Evolutionary conservation across 176 grass and related monocot species (phyloP).

Genomic region (Thalia dealbata): DNA sequence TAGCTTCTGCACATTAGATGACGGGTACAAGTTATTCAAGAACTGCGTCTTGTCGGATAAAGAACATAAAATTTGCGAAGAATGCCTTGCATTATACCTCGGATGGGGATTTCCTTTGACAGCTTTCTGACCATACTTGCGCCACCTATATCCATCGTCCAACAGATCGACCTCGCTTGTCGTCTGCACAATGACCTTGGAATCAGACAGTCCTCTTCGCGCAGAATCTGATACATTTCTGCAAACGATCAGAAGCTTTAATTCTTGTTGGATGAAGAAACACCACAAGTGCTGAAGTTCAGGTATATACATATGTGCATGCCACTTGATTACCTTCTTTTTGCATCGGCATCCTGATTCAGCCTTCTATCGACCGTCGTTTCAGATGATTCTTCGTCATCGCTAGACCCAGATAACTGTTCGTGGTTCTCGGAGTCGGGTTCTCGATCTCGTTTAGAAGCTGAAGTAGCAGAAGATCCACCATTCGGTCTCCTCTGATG

Average conservation of each 20-base stretch:
- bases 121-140: slow-evolving; percentile 86
- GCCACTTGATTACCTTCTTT: slow-evolving; percentile 57
- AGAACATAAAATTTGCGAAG: neutral
- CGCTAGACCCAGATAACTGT: slow-evolving; percentile 48
- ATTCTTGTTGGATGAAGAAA: neutral
- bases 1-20: slow-evolving; percentile 50
- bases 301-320: neutral
- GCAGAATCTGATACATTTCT: slow-evolving; percentile 33
- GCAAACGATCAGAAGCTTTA: neutral
- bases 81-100: neutral
- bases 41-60: neutral
- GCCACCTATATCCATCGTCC: slow-evolving; percentile 94
- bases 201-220: slow-evolving; percentile 53
- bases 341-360: slow-evolving; percentile 38
- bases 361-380: slow-evolving; percentile 25
- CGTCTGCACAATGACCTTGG: slow-evolving; percentile 88
- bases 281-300: slow-evolving; percentile 1
- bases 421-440: slow-evolving; percentile 7
- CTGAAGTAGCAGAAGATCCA: neutral
- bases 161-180: slow-evolving; percentile 92
- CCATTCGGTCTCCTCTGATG: slow-evolving; percentile 5
- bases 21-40: neutral
- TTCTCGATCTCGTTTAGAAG: neutral
- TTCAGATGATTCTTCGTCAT: slow-evolving; percentile 50
- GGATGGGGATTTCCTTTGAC: slow-evolving; percentile 92